Evolutionary conservation across 768 basidiomycete species (phyloP), one percentile per base, ranked within the genome.

Genomic region (Leccinum subgranulosum): DNA sequence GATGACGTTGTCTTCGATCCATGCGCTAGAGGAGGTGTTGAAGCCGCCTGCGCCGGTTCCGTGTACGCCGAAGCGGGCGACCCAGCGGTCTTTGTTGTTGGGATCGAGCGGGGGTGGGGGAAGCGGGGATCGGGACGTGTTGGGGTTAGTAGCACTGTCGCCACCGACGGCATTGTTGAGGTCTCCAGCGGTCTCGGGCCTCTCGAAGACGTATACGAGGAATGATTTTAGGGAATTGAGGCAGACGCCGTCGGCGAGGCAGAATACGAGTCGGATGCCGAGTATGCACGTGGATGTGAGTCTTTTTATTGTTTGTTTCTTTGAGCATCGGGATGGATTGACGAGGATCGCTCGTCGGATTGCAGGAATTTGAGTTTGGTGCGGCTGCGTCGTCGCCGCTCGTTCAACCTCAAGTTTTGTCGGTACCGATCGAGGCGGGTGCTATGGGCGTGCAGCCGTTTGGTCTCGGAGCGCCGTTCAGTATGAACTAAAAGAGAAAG

Each of bases 231-330:
- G 92, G 53, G 82, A 88, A 66, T 75, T 91, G 61, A 77, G 91
- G 50, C 85, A 86, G 69, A 74, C 77, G 43, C 81, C 88, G 31
- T 81, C 83, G 10, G 82, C 86, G 61, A 82, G 88, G 64, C 82
- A 90, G 69, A 94, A 93, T 66, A 93, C 90, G 55, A 93, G 91
- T 73, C 79, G 92, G 65, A 76, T 93, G 47, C 92, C 92, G 10
- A 93, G 92, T 72, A 86, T 85, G 77, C 92, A 94, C 73, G 91
- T 86, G 54, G 84, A 86, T 68, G 84, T 86, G 73, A 70, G 84
- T 79, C 72, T 61, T 63, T 23, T 12, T 28, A n/a, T n/a, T 27
- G 63, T 21, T 17, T 28, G 28, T 61, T 61, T 66, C 29, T 29
- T 11, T 29, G 29, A 10, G 10, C 3, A 11, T 29, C 10, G 10